Conservation (phyloP, 1,284 basidiomycete genomes). For the Cutaneotrichosporon arboriforme region DNA sequence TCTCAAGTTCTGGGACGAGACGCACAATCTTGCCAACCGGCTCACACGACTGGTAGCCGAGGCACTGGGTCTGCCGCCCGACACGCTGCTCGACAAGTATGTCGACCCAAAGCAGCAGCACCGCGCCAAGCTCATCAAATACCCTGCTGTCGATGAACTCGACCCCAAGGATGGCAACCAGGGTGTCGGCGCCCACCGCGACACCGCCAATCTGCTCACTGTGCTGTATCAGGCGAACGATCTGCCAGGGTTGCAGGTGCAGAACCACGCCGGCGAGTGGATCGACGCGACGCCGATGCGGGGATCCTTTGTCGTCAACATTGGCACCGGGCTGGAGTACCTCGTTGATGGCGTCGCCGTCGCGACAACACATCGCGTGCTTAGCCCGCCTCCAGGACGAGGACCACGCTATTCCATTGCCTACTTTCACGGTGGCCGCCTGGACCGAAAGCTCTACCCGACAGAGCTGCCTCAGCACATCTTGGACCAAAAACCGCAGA, state of each 20-base stretch:
- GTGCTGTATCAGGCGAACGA: conserved; percentile 58
- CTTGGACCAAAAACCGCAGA: conserved; percentile 12
- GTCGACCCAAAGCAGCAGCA: conserved; percentile 13
- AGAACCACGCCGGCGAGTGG: conserved; percentile 61
- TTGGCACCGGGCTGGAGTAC: conserved; percentile 80
- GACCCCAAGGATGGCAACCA: conserved; percentile 12
- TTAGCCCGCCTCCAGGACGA: conserved; percentile 60
- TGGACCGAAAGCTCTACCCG: conserved; percentile 14
- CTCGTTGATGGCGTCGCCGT: conserved; percentile 87
- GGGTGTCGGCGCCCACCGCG: conserved; percentile 20
- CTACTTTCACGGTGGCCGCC: conserved; percentile 45
- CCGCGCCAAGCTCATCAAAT: conserved; percentile 22
- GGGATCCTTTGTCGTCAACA: conserved; percentile 65
- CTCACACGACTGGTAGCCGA: conserved; percentile 12
- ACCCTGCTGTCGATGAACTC: conserved; percentile 16
- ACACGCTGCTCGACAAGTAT: conserved; percentile 10
- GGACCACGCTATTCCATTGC: conserved; percentile 72
- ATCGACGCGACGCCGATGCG: conserved; percentile 60
- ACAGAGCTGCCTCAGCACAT: conserved; percentile 8
- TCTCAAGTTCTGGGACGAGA: conserved; percentile 4
- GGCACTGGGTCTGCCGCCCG: conserved; percentile 10
- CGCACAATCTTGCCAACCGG: conserved; percentile 10
- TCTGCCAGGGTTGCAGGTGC: conserved; percentile 58
- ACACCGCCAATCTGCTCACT: conserved; percentile 52
- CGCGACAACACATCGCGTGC: conserved; percentile 74